Base-by-base conservation (phyloP, 108 stramenopile genomes). In the Discostella stelligeroides region DNA sequence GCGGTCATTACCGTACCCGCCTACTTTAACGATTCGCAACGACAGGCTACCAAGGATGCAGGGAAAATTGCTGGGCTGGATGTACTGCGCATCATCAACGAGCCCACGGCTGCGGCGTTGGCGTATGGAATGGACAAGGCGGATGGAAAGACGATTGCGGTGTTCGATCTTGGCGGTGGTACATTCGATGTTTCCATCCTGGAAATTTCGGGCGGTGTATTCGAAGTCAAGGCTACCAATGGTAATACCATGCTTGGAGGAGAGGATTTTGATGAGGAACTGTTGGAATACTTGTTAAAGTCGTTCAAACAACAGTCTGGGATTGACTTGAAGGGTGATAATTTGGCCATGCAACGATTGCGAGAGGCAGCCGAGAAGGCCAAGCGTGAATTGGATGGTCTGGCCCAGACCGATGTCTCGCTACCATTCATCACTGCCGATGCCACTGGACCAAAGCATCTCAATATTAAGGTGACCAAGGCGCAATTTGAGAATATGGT, bases 231-330 rank as follows among this genome's bases (percentile, higher is more conserved):
- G 87, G 93, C 97, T 7, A 99, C 99, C 70, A 99, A 99, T 76
- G 99, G 99, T 34, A 98, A 99, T 82, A 99, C 99, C 79, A 88
- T 99, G 95, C 85, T 99, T 42, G 99, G 99, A 23, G 99, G 99
- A 61, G 99, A 99, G 86, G 99, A 99, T 85, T 99, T 99, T 77
- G 99, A 99, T 76, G 98, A 99, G 81, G 78, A 79, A 60, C 76
- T 99, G 17, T 81, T 99, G 76, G 88, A 88, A 68, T 84, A 97
- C 76, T 83, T 98, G 70, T 61, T 98, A 63, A 72, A 73, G 48
- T 84, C 96, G 53, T 99, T 99, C 88, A 96, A 98, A 76, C 92
- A 98, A 83, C 97, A 99, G 12, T 85, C 84, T 38, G 99, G 98
- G 55, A 89, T 99, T 54, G 95, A 97, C 73, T 81, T 99, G 24